These are phyloP conservation scores for Starmerella asiatica DNA, from an alignment of 805 yeast species.

Conservation along the genomic window DNA sequence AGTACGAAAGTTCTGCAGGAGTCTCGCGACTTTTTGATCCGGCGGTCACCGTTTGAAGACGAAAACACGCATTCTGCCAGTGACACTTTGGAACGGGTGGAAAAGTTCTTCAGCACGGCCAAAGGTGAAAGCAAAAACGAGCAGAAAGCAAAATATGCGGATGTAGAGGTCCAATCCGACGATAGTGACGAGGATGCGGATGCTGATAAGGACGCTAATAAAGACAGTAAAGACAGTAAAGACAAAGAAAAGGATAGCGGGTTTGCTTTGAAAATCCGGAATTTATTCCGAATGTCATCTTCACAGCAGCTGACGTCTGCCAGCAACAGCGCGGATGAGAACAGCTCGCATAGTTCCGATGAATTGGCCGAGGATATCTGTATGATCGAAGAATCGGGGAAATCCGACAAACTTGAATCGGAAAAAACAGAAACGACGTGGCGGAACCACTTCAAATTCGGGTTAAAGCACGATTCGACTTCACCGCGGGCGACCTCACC, in stretches of 20 bases:
- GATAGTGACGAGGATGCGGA: neutral
- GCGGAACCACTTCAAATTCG: neutral
- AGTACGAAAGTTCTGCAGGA: neutral
- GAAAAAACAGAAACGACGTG: neutral
- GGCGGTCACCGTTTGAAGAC: neutral
- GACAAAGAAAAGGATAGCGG: neutral
- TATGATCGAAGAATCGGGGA: neutral
- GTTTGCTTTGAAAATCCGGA: slow-evolving; percentile 9
- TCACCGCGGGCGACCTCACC: neutral
- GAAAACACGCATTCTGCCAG: neutral
- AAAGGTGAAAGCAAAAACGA: no score
- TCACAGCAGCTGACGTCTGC: neutral
- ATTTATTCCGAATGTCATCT: slow-evolving; percentile 9
- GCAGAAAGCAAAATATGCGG: neutral
- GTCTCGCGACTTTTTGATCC: neutral
- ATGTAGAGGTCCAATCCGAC: neutral
- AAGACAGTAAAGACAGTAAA: neutral
- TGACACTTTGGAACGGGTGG: no score
- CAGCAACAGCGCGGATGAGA: neutral
- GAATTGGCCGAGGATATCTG: neutral
- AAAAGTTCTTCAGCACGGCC: no score
- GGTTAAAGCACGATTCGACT: neutral
- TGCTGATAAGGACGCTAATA: neutral
- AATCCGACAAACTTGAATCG: neutral
- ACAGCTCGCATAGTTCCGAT: neutral